Evolutionary conservation across 2,329 filamentous ascomycete species (phyloP).

Genomic region (Trichocomaceae sp.): DNA sequence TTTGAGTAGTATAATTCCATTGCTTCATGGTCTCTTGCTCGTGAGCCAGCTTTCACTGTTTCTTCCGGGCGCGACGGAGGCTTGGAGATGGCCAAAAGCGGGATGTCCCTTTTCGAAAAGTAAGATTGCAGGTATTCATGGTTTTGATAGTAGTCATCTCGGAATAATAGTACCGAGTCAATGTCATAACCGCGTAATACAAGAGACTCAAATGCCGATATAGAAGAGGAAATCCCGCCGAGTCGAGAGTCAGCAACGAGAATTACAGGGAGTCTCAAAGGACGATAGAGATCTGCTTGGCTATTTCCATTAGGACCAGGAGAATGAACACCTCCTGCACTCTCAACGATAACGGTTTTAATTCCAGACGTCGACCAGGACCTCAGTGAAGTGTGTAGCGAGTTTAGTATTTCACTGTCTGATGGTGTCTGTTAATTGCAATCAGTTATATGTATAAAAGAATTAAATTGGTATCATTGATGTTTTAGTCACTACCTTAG

Average conservation of each 20-base stretch:
- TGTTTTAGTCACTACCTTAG: conserved; percentile 31
- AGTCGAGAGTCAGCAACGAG: conserved; percentile 69
- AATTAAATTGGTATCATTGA: conserved; percentile 6
- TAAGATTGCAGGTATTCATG: conserved; percentile 61
- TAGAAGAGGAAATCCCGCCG: conserved; percentile 73
- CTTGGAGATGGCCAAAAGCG: conserved; percentile 49
- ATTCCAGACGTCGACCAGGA: conserved; percentile 29
- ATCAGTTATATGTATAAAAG: background rate
- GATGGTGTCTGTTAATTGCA: conserved; percentile 39
- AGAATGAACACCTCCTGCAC: conserved; percentile 74
- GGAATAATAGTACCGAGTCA: conserved; percentile 62
- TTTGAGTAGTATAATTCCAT: conserved; percentile 61
- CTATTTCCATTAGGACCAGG: conserved; percentile 68
- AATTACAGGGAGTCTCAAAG: conserved; percentile 65
- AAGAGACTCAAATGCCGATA: conserved; percentile 73
- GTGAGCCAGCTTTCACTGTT: conserved; percentile 23
- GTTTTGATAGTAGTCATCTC: conserved; percentile 60
- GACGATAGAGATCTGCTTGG: conserved; percentile 71
- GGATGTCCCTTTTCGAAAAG: conserved; percentile 55
- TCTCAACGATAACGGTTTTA: conserved; percentile 68
- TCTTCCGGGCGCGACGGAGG: conserved; percentile 48
- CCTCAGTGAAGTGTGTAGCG: conserved; percentile 42
- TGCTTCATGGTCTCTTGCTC: conserved; percentile 45
- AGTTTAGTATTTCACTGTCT: conserved; percentile 45
- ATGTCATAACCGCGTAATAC: conserved; percentile 73